Evolutionary conservation across 768 basidiomycete species (phyloP).

Genomic region (Phaffia tasmanica): DNA sequence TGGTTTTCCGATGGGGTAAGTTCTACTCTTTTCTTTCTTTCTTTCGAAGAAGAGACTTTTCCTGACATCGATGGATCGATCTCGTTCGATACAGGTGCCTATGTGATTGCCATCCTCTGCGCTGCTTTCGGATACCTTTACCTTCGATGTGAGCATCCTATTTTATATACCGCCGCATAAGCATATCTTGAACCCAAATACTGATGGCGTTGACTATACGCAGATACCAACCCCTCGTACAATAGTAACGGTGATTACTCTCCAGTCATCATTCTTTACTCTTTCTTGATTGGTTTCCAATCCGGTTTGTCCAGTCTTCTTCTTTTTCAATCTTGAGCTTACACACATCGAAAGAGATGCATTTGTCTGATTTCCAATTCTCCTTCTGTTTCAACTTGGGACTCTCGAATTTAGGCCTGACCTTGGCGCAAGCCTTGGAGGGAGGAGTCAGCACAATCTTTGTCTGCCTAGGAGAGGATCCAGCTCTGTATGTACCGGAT

Average conservation of each 20-base stretch:
- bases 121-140: slow-evolving; percentile 69
- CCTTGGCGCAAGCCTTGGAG: slow-evolving; percentile 62
- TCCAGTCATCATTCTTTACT: slow-evolving; percentile 61
- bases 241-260: slow-evolving; percentile 65
- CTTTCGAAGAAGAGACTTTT: background rate
- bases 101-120: slow-evolving; percentile 38
- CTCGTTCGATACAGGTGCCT: slow-evolving; percentile 73
- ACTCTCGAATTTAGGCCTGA: slow-evolving; percentile 45
- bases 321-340: background rate
- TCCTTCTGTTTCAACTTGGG: background rate
- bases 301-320: slow-evolving; percentile 30
- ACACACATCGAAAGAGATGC: background rate
- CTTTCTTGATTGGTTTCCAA: slow-evolving; percentile 65
- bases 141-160: slow-evolving; percentile 48
- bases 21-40: background rate
- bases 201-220: slow-evolving; percentile 10
- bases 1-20: slow-evolving; percentile 46
- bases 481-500: slow-evolving; percentile 40
- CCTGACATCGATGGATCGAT: slow-evolving; percentile 24
- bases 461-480: slow-evolving; percentile 75
- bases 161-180: background rate
- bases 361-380: background rate
- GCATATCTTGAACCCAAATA: slow-evolving; percentile 10
- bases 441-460: slow-evolving; percentile 85
- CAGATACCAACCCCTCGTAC: slow-evolving; percentile 64